phyloP scores from a whole-genome alignment of 371 early-diverging fungal species.

The Mucor lusitanicus region DNA sequence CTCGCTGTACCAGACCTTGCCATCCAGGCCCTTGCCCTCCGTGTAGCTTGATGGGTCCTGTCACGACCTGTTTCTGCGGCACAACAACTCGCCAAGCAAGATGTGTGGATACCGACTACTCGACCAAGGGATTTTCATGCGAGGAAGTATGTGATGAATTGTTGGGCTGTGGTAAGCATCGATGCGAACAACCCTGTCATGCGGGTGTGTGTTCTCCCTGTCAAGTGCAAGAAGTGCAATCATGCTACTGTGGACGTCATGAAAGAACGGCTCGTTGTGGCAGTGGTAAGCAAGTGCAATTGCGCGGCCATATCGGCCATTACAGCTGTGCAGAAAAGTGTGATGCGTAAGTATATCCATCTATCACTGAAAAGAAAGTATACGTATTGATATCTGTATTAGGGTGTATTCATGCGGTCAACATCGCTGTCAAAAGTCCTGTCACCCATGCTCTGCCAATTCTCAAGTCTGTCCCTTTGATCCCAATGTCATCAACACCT shows the following conservation, averaged over 20 bases:
- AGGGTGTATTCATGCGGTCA: slow-evolving; percentile 69
- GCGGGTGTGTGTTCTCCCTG: slow-evolving; percentile 72
- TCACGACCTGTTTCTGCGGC: slow-evolving; percentile 83
- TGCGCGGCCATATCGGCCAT: slow-evolving; percentile 49
- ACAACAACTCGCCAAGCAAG: slow-evolving; percentile 58
- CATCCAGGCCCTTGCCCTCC: slow-evolving; percentile 96
- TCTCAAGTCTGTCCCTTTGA: slow-evolving; percentile 70
- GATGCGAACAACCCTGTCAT: slow-evolving; percentile 69
- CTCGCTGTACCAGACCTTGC: slow-evolving; percentile 57
- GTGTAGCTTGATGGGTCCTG: slow-evolving; percentile 80
- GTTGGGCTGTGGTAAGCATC: slow-evolving; percentile 74
- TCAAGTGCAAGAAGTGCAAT: slow-evolving; percentile 51
- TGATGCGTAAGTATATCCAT: slow-evolving; percentile 39
- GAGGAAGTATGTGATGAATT: slow-evolving; percentile 66
- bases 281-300: slow-evolving; percentile 41
- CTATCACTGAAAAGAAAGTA: too few relatives aligned
- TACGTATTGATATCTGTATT: background rate
- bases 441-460: slow-evolving; percentile 66
- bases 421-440: slow-evolving; percentile 75
- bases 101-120: slow-evolving; percentile 72
- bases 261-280: slow-evolving; percentile 63
- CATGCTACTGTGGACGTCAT: slow-evolving; percentile 75
- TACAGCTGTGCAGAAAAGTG: slow-evolving; percentile 69
- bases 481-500: slow-evolving; percentile 62
- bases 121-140: slow-evolving; percentile 66